Conservation (phyloP, 2,329 filamentous ascomycete species). For the Fusarium drepaniforme region DNA sequence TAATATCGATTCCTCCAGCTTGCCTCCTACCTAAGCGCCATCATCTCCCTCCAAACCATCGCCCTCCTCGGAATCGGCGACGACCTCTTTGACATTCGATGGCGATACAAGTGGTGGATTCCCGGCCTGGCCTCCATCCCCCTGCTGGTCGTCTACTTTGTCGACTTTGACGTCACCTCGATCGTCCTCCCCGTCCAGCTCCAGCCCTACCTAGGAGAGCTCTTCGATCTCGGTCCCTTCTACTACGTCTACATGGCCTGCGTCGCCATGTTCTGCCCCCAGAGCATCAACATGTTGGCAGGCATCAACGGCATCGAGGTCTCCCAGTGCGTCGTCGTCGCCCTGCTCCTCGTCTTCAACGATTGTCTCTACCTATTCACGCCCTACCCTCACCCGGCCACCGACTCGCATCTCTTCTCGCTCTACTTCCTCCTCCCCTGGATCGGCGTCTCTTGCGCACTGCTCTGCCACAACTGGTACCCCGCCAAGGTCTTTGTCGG, state of each 20-base stretch:
- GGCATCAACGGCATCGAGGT: slow-evolving; percentile 99
- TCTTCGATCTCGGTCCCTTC: slow-evolving; percentile 83
- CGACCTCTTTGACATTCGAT: slow-evolving; percentile 97
- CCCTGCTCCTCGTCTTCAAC: slow-evolving; percentile 84
- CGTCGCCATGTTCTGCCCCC: slow-evolving; percentile 96
- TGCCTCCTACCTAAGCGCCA: slow-evolving; percentile 92
- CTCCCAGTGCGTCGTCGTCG: slow-evolving; percentile 91
- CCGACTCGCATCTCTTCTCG: slow-evolving; percentile 95
- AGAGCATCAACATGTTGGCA: slow-evolving; percentile 99
- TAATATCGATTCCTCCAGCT: slow-evolving; percentile 65
- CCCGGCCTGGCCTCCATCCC: slow-evolving; percentile 94
- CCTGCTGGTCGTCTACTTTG: slow-evolving; percentile 96
- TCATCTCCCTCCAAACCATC: slow-evolving; percentile 91
- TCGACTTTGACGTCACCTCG: slow-evolving; percentile 97
- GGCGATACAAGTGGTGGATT: slow-evolving; percentile 99
- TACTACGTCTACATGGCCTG: slow-evolving; percentile 99
- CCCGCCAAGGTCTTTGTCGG: slow-evolving; percentile 96
- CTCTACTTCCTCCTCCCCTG: slow-evolving; percentile 95
- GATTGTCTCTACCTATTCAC: slow-evolving; percentile 89
- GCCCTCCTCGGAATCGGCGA: slow-evolving; percentile 93
- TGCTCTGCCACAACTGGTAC: slow-evolving; percentile 95
- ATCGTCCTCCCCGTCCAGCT: slow-evolving; percentile 92
- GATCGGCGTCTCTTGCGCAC: slow-evolving; percentile 88
- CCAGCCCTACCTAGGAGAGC: slow-evolving; percentile 84
- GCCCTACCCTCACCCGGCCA: slow-evolving; percentile 90